Evolutionary conservation across 371 early-diverging fungal species (phyloP).

Genomic region (Quaeritorhiza haematococci): DNA sequence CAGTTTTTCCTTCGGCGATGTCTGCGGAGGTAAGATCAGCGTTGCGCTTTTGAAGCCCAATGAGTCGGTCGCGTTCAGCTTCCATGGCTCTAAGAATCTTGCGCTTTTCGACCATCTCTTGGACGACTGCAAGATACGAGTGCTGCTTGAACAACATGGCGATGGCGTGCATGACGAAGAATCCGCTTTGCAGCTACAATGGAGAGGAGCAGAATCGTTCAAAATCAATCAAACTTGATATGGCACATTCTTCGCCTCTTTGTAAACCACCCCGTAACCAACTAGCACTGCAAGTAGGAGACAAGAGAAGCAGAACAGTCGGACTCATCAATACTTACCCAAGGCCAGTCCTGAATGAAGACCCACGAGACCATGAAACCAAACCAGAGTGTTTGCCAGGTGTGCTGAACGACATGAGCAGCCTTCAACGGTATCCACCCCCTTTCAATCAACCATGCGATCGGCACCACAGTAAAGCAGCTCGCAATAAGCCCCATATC

Average conservation of each 20-base stretch:
- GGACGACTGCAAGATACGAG: conserved; percentile 72
- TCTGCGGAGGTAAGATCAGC: no score
- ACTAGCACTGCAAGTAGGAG: no score
- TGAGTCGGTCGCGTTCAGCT: conserved; percentile 2
- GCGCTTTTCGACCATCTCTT: conserved; percentile 55
- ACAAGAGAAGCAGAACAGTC: not conserved
- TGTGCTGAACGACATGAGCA: conserved; percentile 61
- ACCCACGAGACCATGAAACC: conserved; percentile 39
- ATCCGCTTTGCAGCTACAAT: conserved; percentile 65
- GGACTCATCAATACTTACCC: conserved; percentile 47
- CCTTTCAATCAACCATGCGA: conserved; percentile 59
- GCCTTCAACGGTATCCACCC: conserved; percentile 52
- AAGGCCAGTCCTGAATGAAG: conserved; percentile 69
- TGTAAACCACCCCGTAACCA: no score
- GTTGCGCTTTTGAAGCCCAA: conserved; percentile 14
- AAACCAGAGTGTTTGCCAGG: conserved; percentile 59
- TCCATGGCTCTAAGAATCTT: conserved; percentile 22
- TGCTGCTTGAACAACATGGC: conserved; percentile 94
- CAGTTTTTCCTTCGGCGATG: not conserved
- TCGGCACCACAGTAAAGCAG: conserved; percentile 20
- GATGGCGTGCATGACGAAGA: conserved; percentile 81
- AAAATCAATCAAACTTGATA: no score
- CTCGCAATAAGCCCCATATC: conserved; percentile 27
- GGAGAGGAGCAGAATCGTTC: not conserved
- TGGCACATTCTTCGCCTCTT: no score